These are phyloP conservation scores for Pleomassaria siparia DNA, from an alignment of 2,329 filamentous ascomycete genomes.

Conservation along the genomic window DNA sequence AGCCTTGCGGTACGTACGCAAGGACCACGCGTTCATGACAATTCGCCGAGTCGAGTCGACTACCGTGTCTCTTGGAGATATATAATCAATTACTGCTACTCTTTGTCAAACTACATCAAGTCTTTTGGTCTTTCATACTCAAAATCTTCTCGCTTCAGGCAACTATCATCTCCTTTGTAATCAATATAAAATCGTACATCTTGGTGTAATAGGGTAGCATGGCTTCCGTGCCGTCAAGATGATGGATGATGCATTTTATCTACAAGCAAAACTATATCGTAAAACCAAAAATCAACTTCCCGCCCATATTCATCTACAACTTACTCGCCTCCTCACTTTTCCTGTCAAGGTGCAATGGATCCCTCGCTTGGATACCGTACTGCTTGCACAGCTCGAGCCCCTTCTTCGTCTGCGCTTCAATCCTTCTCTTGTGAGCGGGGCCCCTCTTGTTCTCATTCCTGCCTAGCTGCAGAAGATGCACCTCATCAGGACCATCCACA, in stretches of 20 bases:
- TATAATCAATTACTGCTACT: too few species aligned
- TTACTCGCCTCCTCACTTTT: slow-evolving; percentile 44
- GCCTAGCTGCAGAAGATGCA: slow-evolving; percentile 75
- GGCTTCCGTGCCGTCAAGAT: background rate
- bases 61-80: too few species aligned
- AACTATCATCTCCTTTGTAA: too few species aligned
- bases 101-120: too few species aligned
- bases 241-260: slow-evolving; percentile 5
- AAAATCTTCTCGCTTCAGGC: too few species aligned
- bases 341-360: slow-evolving; percentile 47
- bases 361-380: slow-evolving; percentile 52
- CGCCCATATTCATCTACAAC: slow-evolving; percentile 31
- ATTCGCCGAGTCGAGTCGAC: too few species aligned
- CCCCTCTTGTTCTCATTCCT: slow-evolving; percentile 76
- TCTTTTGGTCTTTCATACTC: too few species aligned
- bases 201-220: too few species aligned
- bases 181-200: too few species aligned
- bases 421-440: slow-evolving; percentile 60
- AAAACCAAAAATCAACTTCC: too few species aligned
- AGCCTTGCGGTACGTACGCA: too few species aligned
- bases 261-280: background rate
- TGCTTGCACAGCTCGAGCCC: slow-evolving; percentile 66
- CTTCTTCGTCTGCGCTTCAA: slow-evolving; percentile 65
- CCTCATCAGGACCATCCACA: slow-evolving; percentile 95
- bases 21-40: slow-evolving; percentile 4